Evolutionary conservation across 2,329 filamentous ascomycete species (phyloP).

Genomic region (Hypoxylon sp.): DNA sequence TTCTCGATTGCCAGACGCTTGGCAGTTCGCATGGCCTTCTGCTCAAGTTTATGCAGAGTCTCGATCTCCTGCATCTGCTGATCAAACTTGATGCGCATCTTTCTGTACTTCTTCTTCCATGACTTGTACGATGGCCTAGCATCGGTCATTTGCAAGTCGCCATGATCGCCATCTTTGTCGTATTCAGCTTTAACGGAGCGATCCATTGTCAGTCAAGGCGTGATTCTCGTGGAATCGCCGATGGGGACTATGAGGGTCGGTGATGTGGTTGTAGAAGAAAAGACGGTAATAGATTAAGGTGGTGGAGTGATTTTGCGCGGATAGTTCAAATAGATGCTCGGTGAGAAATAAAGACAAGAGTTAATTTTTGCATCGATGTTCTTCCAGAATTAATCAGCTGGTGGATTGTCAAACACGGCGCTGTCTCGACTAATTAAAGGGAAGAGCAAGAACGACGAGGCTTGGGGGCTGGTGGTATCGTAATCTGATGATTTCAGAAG

Average conservation of each 20-base stretch:
- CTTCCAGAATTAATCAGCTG: slow-evolving; percentile 2
- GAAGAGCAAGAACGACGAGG: slow-evolving; percentile 20
- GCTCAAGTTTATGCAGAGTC: slow-evolving; percentile 83
- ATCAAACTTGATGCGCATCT: slow-evolving; percentile 86
- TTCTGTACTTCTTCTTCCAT: slow-evolving; percentile 94
- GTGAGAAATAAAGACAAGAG: slow-evolving; percentile 17
- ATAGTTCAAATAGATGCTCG: slow-evolving; percentile 4
- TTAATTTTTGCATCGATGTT: slow-evolving; percentile 15
- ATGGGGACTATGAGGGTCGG: background rate
- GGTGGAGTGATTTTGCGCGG: slow-evolving; percentile 1
- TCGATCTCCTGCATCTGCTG: slow-evolving; percentile 85
- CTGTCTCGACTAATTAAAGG: slow-evolving; percentile 13
- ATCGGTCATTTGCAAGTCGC: slow-evolving; percentile 57
- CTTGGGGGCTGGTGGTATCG: slow-evolving; percentile 10
- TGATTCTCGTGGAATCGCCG: background rate
- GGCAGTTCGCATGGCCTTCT: slow-evolving; percentile 83
- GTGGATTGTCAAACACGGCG: slow-evolving; percentile 21
- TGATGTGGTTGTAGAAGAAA: background rate
- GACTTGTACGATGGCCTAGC: slow-evolving; percentile 73
- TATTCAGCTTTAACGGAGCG: slow-evolving; percentile 51
- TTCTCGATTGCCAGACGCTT: slow-evolving; percentile 91
- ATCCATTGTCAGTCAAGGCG: slow-evolving; percentile 46
- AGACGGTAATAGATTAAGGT: slow-evolving; percentile 15
- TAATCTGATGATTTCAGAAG: slow-evolving; percentile 15
- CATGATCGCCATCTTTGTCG: slow-evolving; percentile 55